These are phyloP conservation scores for Mycena galericulata DNA, from an alignment of 768 basidiomycete species.

Conservation along the genomic window DNA sequence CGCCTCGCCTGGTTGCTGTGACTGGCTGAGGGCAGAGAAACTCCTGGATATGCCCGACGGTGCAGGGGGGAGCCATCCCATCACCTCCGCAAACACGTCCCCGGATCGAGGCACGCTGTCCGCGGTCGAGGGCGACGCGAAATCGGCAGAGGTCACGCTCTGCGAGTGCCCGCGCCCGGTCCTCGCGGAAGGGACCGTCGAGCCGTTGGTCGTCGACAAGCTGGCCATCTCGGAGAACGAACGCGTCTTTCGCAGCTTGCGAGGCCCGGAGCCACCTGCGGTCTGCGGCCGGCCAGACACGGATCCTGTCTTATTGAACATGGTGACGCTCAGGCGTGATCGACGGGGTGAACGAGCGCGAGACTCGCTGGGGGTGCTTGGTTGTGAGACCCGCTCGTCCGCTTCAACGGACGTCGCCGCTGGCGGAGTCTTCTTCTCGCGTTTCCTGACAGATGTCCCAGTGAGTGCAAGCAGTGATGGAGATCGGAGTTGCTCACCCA, in stretches of 20 bases:
- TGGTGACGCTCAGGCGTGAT: slow-evolving; percentile 75
- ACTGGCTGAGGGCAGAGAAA: slow-evolving; percentile 49
- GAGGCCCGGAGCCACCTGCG: slow-evolving; percentile 46
- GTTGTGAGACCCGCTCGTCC: slow-evolving; percentile 55
- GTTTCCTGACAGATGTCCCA: slow-evolving; percentile 55
- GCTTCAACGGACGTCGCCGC: slow-evolving; percentile 62
- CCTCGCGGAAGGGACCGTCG: slow-evolving; percentile 39
- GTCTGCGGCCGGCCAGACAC: slow-evolving; percentile 47
- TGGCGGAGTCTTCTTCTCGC: slow-evolving; percentile 72
- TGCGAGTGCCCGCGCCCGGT: slow-evolving; percentile 79
- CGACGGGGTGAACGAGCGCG: slow-evolving; percentile 64
- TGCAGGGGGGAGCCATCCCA: slow-evolving; percentile 66
- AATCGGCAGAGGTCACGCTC: slow-evolving; percentile 80
- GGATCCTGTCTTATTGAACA: slow-evolving; percentile 56
- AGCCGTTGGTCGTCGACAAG: slow-evolving; percentile 41
- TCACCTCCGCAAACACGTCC: slow-evolving; percentile 74
- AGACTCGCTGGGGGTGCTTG: slow-evolving; percentile 49
- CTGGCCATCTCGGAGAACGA: slow-evolving; percentile 75
- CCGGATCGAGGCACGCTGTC: slow-evolving; percentile 39
- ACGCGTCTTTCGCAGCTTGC: slow-evolving; percentile 78
- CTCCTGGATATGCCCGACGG: slow-evolving; percentile 52
- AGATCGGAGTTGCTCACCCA: slow-evolving; percentile 62
- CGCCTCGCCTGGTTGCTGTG: slow-evolving; percentile 39
- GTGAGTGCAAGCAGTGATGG: slow-evolving; percentile 1
- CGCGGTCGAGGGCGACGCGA: slow-evolving; percentile 1